Evolutionary conservation across 306 rosid genomes (phyloP).

Genomic region (peach (Prunus persica)): DNA sequence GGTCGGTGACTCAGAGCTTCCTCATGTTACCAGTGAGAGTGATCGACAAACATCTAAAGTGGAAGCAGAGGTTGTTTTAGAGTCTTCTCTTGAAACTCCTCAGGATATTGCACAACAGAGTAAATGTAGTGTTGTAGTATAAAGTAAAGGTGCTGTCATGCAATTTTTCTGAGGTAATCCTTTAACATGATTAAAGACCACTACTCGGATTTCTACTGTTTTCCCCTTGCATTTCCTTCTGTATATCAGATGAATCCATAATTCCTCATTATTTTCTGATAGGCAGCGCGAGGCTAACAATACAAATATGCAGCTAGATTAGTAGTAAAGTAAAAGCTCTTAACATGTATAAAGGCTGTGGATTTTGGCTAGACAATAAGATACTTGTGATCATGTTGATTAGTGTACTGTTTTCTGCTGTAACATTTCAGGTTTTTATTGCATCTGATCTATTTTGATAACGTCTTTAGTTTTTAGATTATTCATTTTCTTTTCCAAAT

Average conservation of each 20-base stretch:
- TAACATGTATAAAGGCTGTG: not conserved
- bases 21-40: constrained; percentile 37
- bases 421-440: not conserved
- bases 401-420: not conserved
- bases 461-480: not conserved
- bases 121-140: constrained; percentile 65
- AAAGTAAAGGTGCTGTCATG: constrained; percentile 34
- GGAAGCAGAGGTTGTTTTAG: constrained; percentile 49
- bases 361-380: not conserved
- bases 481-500: not conserved
- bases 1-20: constrained; percentile 21
- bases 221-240: not conserved
- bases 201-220: not conserved
- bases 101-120: constrained; percentile 66
- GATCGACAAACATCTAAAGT: constrained; percentile 38
- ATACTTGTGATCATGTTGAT: not conserved
- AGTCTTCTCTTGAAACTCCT: constrained; percentile 53
- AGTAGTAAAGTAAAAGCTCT: not conserved
- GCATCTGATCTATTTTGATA: not conserved
- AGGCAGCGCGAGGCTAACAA: not conserved
- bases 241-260: not conserved
- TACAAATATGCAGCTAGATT: not conserved
- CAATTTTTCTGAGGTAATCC: constrained; percentile 41
- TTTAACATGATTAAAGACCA: constrained; percentile 2
- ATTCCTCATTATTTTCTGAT: not conserved